Conservation (phyloP, 140 eudicot genomes). For the Oenanthe javanica region DNA sequence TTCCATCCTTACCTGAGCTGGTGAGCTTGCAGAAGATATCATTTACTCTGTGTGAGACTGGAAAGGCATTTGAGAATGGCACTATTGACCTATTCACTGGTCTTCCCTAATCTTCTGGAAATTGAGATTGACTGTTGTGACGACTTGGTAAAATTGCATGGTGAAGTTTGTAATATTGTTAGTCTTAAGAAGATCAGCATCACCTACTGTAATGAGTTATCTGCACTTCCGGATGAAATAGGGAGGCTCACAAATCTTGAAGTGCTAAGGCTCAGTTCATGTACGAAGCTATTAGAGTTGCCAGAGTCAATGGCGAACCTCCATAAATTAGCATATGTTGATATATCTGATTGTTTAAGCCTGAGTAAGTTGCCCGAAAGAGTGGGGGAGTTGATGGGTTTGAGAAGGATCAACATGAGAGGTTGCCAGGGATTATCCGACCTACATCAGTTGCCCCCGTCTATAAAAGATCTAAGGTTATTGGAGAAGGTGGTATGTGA, state of each 20-base stretch:
- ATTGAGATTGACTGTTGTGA: conserved; percentile 43
- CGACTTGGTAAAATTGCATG: conserved; percentile 27
- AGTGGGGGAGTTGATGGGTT: conserved; percentile 20
- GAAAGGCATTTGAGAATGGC: conserved; percentile 21
- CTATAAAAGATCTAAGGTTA: conserved; percentile 21
- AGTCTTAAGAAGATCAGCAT: conserved; percentile 29
- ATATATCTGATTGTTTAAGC: conserved; percentile 35
- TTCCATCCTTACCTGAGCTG: conserved; percentile 15
- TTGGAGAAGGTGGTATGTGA: conserved; percentile 39
- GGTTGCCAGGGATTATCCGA: conserved; percentile 32
- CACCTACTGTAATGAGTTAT: conserved; percentile 28
- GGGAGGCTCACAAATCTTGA: conserved; percentile 27
- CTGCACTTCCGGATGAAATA: conserved; percentile 13
- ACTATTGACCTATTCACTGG: conserved; percentile 5
- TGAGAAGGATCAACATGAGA: conserved; percentile 31
- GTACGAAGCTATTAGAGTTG: conserved; percentile 29
- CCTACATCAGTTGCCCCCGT: conserved; percentile 26
- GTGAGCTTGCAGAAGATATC: conserved; percentile 28
- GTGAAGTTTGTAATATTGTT: conserved; percentile 15
- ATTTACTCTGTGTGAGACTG: conserved; percentile 33
- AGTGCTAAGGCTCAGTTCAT: conserved; percentile 21
- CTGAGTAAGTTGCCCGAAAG: conserved; percentile 25
- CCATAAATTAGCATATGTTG: conserved; percentile 21
- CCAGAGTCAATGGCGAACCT: conserved; percentile 30
- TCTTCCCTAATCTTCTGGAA: conserved; percentile 28